These are phyloP conservation scores for Populus nigra DNA, from an alignment of 345 rosid species.

Conservation along the genomic window DNA sequence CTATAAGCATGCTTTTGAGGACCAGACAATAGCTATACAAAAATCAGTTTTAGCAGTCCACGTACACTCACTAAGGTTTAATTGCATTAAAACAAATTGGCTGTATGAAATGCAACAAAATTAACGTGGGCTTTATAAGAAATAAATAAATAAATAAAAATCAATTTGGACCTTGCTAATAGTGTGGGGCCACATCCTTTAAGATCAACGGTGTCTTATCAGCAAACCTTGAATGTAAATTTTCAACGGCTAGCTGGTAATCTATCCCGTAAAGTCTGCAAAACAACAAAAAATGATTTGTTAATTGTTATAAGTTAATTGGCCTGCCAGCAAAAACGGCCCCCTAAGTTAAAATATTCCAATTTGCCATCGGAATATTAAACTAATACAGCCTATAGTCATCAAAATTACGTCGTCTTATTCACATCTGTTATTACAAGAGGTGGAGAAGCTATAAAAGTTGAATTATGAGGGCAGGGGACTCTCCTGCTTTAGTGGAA, in stretches of 20 bases:
- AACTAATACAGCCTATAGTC: background rate
- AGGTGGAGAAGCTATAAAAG: conserved; percentile 13
- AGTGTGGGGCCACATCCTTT: background rate
- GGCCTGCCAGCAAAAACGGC: conserved; percentile 36
- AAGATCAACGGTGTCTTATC: background rate
- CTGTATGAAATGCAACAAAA: background rate
- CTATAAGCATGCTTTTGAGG: background rate
- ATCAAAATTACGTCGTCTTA: conserved; percentile 10
- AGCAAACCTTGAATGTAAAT: conserved; percentile 8
- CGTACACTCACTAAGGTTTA: background rate
- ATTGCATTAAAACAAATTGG: background rate
- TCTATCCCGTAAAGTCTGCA: conserved; percentile 34
- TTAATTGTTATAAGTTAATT: background rate
- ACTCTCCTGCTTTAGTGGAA: conserved; percentile 32
- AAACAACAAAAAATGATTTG: conserved; percentile 25
- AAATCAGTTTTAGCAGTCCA: background rate
- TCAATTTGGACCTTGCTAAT: conserved; percentile 5
- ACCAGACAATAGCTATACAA: background rate
- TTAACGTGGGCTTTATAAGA: background rate
- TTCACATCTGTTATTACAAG: conserved; percentile 26
- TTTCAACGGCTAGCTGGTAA: conserved; percentile 34
- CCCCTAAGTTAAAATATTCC: background rate
- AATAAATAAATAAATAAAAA: background rate
- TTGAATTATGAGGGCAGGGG: background rate
- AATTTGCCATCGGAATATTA: background rate